Conservation (phyloP, 208 protist genomes). For the Trypanosoma vivax region DNA sequence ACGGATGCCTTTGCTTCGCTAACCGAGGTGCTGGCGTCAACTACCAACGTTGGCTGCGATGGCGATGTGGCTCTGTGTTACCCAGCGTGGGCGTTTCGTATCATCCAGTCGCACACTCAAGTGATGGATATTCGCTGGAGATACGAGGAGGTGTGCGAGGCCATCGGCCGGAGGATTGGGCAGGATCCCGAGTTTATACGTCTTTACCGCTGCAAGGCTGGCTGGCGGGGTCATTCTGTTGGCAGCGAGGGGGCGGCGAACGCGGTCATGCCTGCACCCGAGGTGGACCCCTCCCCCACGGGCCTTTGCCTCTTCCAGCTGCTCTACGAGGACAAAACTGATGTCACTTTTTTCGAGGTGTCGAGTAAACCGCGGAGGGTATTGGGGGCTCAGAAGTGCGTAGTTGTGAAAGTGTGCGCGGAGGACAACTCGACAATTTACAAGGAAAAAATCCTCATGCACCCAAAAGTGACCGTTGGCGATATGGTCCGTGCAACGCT, state of each 20-base stretch:
- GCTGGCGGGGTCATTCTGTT: too few species aligned
- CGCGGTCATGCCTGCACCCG: neutral
- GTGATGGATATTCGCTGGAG: conserved; percentile 29
- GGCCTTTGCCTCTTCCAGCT: neutral
- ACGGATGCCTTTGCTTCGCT: too few species aligned
- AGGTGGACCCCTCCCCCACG: neutral
- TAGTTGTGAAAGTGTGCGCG: conserved; percentile 4
- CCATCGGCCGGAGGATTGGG: conserved; percentile 14
- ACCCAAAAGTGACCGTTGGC: neutral
- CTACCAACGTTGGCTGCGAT: neutral
- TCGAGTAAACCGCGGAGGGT: conserved; percentile 2
- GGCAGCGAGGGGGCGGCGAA: neutral
- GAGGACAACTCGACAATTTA: conserved; percentile 2
- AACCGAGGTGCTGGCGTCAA: neutral
- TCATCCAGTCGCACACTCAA: conserved; percentile 6
- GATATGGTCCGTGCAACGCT: neutral
- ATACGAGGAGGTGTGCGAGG: conserved; percentile 46
- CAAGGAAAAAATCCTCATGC: conserved; percentile 9
- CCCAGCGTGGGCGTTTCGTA: neutral
- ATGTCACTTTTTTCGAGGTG: conserved; percentile 3
- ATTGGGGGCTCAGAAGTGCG: neutral
- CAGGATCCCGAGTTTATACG: conserved; percentile 40
- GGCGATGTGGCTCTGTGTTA: neutral
- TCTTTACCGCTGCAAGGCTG: too few species aligned
- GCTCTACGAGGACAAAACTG: neutral